A percentile compares a stretch with the other conserved stretches of the same genome.
These are phyloP conservation scores for Didymosphaeria variabile DNA, from an alignment of 2,329 filamentous ascomycete genomes.

Conservation along the genomic window DNA sequence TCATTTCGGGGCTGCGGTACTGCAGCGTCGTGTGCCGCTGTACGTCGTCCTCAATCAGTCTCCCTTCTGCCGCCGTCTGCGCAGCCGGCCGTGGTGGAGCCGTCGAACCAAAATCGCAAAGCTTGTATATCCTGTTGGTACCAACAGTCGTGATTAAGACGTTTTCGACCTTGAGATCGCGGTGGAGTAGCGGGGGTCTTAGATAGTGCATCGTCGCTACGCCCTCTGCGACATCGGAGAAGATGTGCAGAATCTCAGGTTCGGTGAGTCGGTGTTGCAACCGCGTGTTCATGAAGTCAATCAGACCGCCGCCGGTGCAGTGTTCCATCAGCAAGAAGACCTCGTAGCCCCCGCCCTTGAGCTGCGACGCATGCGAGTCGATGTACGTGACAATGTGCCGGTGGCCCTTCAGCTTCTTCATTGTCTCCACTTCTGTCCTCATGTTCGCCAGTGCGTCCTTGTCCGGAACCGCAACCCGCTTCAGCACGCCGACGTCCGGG, in stretches of 20 bases:
- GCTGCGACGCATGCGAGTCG: constrained; percentile 95
- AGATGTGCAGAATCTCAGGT: constrained; percentile 96
- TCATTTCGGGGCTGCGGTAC: constrained; percentile 98
- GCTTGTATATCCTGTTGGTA: constrained; percentile 82
- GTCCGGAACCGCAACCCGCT: constrained; percentile 95
- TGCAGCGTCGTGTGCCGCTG: constrained; percentile 97
- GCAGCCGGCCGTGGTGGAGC: constrained; percentile 85
- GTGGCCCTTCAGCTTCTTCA: constrained; percentile 99
- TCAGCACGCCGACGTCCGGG: constrained; percentile 84
- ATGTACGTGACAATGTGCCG: constrained; percentile 97
- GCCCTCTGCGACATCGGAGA: constrained; percentile 93
- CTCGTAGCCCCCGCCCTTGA: constrained; percentile 93
- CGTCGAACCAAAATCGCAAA: constrained; percentile 97
- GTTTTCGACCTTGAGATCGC: constrained; percentile 97
- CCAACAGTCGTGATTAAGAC: constrained; percentile 82
- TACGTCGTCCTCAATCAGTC: constrained; percentile 94
- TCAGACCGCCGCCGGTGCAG: constrained; percentile 91
- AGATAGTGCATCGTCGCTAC: constrained; percentile 99
- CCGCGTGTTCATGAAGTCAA: constrained; percentile 99
- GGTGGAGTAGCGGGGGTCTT: constrained; percentile 88
- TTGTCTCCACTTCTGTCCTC: constrained; percentile 98
- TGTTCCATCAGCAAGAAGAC: constrained; percentile 99
- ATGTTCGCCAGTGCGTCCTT: constrained; percentile 94
- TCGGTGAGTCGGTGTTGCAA: constrained; percentile 96
- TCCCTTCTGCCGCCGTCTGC: constrained; percentile 85